phyloP scores from a whole-genome alignment of 2,329 filamentous ascomycete species.

The Pseudocercospora crystallina region DNA sequence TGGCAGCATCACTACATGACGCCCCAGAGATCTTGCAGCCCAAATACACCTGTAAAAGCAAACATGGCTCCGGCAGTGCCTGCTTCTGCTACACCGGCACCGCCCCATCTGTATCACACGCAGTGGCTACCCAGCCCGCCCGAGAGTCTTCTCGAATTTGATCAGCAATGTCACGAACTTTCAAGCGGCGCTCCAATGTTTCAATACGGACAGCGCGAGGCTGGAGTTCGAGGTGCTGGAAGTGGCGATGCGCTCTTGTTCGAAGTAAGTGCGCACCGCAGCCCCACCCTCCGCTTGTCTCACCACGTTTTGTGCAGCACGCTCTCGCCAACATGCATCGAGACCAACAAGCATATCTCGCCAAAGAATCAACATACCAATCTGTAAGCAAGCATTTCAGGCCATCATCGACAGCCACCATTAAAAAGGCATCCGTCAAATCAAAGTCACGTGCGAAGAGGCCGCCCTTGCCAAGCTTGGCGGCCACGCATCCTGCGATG shows the following conservation, averaged over 20 bases:
- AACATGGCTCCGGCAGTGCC: not conserved
- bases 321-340: constrained; percentile 16
- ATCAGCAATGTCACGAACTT: not conserved
- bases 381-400: not conserved
- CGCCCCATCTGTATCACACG: constrained; percentile 13
- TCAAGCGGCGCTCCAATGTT: not conserved
- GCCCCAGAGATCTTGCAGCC: not conserved
- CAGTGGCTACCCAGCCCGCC: constrained; percentile 12
- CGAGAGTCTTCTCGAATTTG: not conserved
- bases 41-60: not conserved
- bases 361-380: constrained; percentile 1
- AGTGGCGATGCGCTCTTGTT: constrained; percentile 4
- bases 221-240: not conserved
- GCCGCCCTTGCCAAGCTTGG: constrained; percentile 4
- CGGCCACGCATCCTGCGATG: constrained; percentile 16
- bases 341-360: constrained; percentile 8
- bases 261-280: constrained; percentile 15
- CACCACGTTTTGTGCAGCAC: constrained; percentile 15
- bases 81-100: constrained; percentile 3
- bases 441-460: constrained; percentile 10
- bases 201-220: not conserved
- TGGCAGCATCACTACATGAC: not conserved
- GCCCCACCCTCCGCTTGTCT: constrained; percentile 11
- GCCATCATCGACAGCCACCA: constrained; percentile 1
- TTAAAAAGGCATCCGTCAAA: not conserved